Percentiles rank a stretch among this genome's conserved stretches.
Conservation (phyloP, 352 stramenopile genomes). For the Pythium plurisporium region DNA sequence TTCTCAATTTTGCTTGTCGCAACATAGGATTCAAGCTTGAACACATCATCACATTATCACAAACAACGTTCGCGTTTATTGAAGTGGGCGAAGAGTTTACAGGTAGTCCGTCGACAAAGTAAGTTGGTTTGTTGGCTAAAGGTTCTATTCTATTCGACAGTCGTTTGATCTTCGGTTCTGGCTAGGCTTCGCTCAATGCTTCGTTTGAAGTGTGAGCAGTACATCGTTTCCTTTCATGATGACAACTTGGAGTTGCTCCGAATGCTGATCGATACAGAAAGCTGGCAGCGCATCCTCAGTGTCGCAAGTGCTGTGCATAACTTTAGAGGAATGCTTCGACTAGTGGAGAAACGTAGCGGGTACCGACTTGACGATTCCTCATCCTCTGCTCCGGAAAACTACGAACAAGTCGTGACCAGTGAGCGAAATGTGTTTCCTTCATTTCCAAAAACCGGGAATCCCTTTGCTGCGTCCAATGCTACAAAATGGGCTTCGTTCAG, state of each 20-base stretch:
- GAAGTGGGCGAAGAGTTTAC: constrained; percentile 87
- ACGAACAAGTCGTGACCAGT: constrained; percentile 39
- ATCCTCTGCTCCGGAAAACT: not conserved
- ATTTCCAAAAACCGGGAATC: constrained; percentile 55
- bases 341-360: constrained; percentile 79
- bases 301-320: constrained; percentile 42
- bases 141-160: not conserved
- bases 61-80: constrained; percentile 68
- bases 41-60: constrained; percentile 79
- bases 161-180: not conserved
- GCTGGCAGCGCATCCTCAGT: constrained; percentile 68
- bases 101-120: constrained; percentile 63
- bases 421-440: constrained; percentile 61
- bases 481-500: constrained; percentile 44
- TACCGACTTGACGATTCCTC: constrained; percentile 42
- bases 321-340: constrained; percentile 38
- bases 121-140: constrained; percentile 13
- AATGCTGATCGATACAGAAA: constrained; percentile 85
- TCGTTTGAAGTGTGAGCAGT: constrained; percentile 77
- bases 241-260: constrained; percentile 79
- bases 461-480: constrained; percentile 49
- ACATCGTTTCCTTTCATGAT: constrained; percentile 72
- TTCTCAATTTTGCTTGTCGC: no score
- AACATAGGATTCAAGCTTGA: constrained; percentile 79
- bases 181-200: constrained; percentile 57